A percentile compares a stretch with the other conserved stretches of the same genome.
These are phyloP conservation scores for Calvatia gigantea DNA, from an alignment of 768 basidiomycete genomes.

Conservation along the genomic window DNA sequence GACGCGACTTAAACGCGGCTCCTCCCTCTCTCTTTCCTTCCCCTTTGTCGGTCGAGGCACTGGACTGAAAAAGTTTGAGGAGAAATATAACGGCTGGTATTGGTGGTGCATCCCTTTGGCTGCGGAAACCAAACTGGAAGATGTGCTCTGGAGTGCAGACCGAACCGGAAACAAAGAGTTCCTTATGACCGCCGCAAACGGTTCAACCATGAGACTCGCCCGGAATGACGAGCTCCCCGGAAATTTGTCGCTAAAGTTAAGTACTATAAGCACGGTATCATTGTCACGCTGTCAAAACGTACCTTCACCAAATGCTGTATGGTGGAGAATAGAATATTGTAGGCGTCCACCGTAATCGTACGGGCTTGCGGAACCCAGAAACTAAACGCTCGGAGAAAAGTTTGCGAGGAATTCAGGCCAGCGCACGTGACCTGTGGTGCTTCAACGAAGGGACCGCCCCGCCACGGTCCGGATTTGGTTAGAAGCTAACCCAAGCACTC, in stretches of 20 bases:
- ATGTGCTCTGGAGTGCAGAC: conserved; percentile 19
- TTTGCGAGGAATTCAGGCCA: conserved; percentile 4
- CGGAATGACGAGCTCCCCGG: conserved; percentile 19
- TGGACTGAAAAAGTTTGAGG: conserved; percentile 53
- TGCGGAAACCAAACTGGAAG: conserved; percentile 4
- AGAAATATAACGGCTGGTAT: conserved; percentile 14
- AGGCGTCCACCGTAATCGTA: neutral
- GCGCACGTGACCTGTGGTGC: no score
- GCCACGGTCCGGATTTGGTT: neutral
- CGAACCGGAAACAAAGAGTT: conserved; percentile 41
- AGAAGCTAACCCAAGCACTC: neutral
- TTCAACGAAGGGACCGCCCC: neutral
- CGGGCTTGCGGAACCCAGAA: neutral
- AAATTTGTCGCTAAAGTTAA: conserved; percentile 1
- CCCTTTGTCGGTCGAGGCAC: conserved; percentile 48
- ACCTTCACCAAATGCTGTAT: conserved; percentile 18
- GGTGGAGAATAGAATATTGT: neutral
- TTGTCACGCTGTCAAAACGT: no score
- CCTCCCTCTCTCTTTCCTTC: conserved; percentile 40
- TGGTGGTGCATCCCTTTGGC: conserved; percentile 15
- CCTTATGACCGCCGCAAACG: conserved; percentile 52
- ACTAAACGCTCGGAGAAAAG: conserved; percentile 2
- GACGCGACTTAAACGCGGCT: conserved; percentile 23
- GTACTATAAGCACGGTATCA: neutral
- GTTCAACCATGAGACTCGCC: conserved; percentile 55